Base-by-base conservation (phyloP, 768 basidiomycete genomes). In the Suillus brevipes region DNA sequence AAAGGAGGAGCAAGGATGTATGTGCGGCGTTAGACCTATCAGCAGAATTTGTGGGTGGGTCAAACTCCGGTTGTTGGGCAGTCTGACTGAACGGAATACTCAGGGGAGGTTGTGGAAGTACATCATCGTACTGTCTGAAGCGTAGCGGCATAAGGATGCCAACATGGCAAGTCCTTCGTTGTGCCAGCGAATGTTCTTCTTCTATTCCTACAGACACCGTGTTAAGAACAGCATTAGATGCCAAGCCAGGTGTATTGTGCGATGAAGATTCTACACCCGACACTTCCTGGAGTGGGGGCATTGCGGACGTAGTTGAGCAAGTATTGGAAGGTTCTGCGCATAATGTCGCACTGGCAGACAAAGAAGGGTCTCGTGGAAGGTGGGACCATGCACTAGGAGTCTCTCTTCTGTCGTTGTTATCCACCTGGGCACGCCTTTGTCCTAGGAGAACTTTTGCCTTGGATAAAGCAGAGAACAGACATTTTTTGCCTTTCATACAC, bases 81-180 rank as follows among this genome's bases (percentile, higher is more conserved):
- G n/a, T n/a, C n/a, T n/a, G 36, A n/a, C 40, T 18, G 2, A n/a
- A n/a, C n/a, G 9, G 18, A 12, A 55, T 5, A n/a, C n/a, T n/a
- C n/a, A n/a, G n/a, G n/a, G n/a, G n/a, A n/a, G 6, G 60, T 42
- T 65, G 50, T 6, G 36, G 65, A 6, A 65, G 40, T 0, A 62
- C 18, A n/a, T 65, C 55, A 0, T 55, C 10, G 2, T 55, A 34
- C 31, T 55, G 53, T 4, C 65, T 57, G 28, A 45, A 65, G 2
- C 20, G 42, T 20, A 9, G 6, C 4, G 61, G 61, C 55, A 65
- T 42, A 4, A 4, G 13, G 36, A 59, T n/a, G 2, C 38, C 60
- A 28, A 38, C 8, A 9, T 49, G 6, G 10, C 18, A 8, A 1
- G 14, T 34, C 31, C 59, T 45, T 2, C 49, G 20, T 20, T 61